These are phyloP conservation scores for Euphorbia celastroides DNA, from an alignment of 441 rosid species.

Conservation along the genomic window DNA sequence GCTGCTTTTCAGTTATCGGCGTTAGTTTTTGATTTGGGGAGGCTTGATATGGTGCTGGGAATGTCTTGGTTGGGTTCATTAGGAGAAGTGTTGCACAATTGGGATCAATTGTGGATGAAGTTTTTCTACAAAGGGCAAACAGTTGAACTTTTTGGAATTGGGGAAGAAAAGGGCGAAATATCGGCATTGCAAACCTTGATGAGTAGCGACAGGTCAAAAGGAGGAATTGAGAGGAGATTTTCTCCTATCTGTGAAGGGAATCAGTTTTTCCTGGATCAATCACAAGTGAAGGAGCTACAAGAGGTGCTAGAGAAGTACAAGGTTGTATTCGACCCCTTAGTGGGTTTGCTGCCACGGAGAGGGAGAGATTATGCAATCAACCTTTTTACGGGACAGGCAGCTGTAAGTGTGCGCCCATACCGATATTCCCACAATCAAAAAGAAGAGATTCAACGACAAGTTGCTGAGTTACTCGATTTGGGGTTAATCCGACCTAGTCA, in stretches of 20 bases:
- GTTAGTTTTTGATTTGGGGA: neutral
- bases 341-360: neutral
- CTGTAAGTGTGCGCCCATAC: neutral
- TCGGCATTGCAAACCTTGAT: neutral
- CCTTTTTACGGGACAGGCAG: neutral
- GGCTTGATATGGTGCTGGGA: neutral
- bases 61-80: neutral
- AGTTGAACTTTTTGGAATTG: neutral
- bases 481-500: neutral
- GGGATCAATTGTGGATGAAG: neutral
- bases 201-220: too few relatives aligned
- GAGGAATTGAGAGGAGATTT: too few relatives aligned
- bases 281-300: too few relatives aligned
- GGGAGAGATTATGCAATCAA: neutral
- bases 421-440: neutral
- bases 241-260: too few relatives aligned
- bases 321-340: neutral
- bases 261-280: too few relatives aligned
- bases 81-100: neutral
- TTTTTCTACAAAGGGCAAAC: neutral
- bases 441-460: neutral
- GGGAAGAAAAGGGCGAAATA: neutral
- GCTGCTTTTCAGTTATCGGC: neutral
- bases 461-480: neutral
- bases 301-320: neutral